A percentile compares a stretch with the other conserved stretches of the same genome.
These are phyloP conservation scores for Panicum virgatum DNA, from an alignment of 202 grass and related monocot genomes.

Conservation along the genomic window DNA sequence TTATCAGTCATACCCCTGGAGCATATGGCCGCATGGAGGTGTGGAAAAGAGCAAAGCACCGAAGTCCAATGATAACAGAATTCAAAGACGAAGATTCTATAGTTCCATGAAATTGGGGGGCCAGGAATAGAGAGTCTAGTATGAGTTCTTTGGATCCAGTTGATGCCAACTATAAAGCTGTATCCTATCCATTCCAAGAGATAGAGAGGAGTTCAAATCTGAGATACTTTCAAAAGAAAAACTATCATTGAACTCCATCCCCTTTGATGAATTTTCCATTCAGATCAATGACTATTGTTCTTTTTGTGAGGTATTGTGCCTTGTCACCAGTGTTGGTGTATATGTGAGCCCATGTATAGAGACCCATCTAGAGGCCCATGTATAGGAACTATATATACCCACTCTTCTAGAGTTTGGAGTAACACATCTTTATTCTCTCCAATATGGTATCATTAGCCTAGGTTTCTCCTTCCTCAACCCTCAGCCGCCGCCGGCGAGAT, in stretches of 20 bases:
- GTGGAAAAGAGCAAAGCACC: neutral
- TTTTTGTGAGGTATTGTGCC: neutral
- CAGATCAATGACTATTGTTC: neutral
- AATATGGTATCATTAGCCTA: too few relatives aligned
- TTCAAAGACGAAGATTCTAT: neutral
- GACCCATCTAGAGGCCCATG: too few relatives aligned
- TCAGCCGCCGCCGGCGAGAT: too few relatives aligned
- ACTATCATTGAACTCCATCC: neutral
- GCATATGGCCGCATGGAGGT: neutral
- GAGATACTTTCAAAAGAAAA: neutral
- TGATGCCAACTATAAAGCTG: neutral
- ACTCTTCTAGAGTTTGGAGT: too few relatives aligned
- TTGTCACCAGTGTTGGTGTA: neutral
- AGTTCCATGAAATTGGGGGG: neutral
- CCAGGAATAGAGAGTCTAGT: neutral
- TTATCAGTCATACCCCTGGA: neutral
- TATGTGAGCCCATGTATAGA: too few relatives aligned
- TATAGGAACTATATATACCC: too few relatives aligned
- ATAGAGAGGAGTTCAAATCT: neutral
- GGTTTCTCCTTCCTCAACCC: too few relatives aligned
- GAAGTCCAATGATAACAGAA: neutral
- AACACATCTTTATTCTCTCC: too few relatives aligned
- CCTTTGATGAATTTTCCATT: neutral
- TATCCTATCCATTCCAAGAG: neutral
- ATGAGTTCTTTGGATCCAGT: neutral